phyloP scores from a whole-genome alignment of 2,329 filamentous ascomycete genomes.

The Zasmidium citrigriseum region DNA sequence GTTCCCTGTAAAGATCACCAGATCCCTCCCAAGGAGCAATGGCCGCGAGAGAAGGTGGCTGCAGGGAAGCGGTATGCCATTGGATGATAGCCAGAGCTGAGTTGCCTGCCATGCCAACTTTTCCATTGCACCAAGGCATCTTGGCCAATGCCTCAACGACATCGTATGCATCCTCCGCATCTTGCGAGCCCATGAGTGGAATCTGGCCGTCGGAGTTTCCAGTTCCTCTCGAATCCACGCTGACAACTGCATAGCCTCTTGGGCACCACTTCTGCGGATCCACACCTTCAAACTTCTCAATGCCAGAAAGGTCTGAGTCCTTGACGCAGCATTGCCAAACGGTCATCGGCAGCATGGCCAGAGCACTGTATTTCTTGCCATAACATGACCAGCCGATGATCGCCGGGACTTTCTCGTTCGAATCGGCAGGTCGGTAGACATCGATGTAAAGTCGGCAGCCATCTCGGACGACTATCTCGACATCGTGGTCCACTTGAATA shows the following conservation, averaged over 20 bases:
- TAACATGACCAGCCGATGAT: conserved; percentile 48
- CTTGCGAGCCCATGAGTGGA: conserved; percentile 43
- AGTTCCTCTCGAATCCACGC: conserved; percentile 33
- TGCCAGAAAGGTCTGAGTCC: conserved; percentile 24
- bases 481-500: conserved; percentile 49
- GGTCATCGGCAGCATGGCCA: conserved; percentile 42
- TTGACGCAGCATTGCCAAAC: conserved; percentile 42
- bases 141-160: conserved; percentile 44
- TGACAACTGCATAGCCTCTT: conserved; percentile 37
- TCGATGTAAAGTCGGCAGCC: conserved; percentile 47
- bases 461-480: conserved; percentile 46
- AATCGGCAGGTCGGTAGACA: conserved; percentile 45
- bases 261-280: conserved; percentile 41
- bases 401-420: conserved; percentile 41
- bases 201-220: conserved; percentile 39
- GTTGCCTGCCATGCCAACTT: conserved; percentile 47
- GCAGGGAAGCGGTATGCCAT: conserved; percentile 41
- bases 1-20: conserved; percentile 50
- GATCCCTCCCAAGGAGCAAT: conserved; percentile 52
- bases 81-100: conserved; percentile 45
- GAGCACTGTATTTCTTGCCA: conserved; percentile 46
- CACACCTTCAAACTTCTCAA: conserved; percentile 47
- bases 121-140: conserved; percentile 48
- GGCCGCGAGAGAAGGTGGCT: conserved; percentile 43
- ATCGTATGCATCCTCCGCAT: conserved; percentile 49